Conservation (phyloP, 1,284 basidiomycete genomes). For the Malassezia sympodialis region DNA sequence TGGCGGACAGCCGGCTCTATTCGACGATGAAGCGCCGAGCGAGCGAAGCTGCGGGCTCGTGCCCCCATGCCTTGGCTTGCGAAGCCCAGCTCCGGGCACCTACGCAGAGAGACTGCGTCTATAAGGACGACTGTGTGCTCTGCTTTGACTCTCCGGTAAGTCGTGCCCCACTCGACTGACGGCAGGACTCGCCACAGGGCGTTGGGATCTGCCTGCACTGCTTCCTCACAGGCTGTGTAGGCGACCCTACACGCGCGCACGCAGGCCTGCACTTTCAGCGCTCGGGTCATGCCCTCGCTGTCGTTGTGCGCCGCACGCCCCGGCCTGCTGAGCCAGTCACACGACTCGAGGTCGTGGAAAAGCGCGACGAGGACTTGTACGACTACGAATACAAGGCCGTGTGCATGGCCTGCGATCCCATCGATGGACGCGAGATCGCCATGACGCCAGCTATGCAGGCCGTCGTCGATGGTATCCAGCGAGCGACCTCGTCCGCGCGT, state of each 20-base stretch:
- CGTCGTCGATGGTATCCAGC: constrained; percentile 65
- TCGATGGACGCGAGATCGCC: constrained; percentile 54
- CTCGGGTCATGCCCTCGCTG: constrained; percentile 64
- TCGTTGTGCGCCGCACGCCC: constrained; percentile 66
- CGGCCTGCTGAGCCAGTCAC: constrained; percentile 68
- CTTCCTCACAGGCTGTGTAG: constrained; percentile 65
- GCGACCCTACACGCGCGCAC: constrained; percentile 31
- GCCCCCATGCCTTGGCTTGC: constrained; percentile 17
- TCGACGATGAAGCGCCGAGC: constrained; percentile 7
- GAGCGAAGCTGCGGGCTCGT: neutral
- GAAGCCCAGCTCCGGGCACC: constrained; percentile 28
- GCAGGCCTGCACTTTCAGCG: constrained; percentile 31
- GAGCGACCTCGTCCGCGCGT: constrained; percentile 73
- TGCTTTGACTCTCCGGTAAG: constrained; percentile 63
- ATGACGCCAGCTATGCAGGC: constrained; percentile 46
- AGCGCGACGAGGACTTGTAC: constrained; percentile 81
- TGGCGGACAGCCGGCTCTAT: neutral
- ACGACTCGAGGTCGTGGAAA: constrained; percentile 72
- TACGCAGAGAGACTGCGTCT: constrained; percentile 50
- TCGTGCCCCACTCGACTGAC: neutral
- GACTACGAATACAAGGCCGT: constrained; percentile 60
- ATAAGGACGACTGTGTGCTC: constrained; percentile 82
- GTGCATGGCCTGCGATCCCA: constrained; percentile 57
- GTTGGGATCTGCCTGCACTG: constrained; percentile 82
- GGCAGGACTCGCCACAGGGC: constrained; percentile 61